Conservation (phyloP, 1,139 yeast species). For the Yamadazyma friedrichii region DNA sequence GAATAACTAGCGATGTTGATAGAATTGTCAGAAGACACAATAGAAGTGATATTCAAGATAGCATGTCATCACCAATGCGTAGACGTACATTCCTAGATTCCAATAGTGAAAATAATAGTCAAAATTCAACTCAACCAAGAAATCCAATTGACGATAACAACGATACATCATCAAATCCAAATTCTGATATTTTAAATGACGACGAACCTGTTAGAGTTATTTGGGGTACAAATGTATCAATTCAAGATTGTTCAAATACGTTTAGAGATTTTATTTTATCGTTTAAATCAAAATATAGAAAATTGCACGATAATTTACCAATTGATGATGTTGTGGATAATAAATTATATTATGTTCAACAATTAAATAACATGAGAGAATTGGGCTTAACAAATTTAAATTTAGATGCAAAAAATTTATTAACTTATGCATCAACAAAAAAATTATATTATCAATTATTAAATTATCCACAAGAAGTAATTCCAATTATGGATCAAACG, state of each 20-base stretch:
- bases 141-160: slow-evolving; percentile 15
- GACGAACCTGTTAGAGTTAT: slow-evolving; percentile 84
- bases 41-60: slow-evolving; percentile 45
- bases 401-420: slow-evolving; percentile 76
- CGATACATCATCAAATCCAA: slow-evolving; percentile 27
- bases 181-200: slow-evolving; percentile 24
- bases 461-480: slow-evolving; percentile 94
- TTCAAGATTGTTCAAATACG: slow-evolving; percentile 76
- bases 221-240: slow-evolving; percentile 98
- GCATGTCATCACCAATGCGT: slow-evolving; percentile 41
- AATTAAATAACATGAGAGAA: slow-evolving; percentile 70
- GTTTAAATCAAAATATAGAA: slow-evolving; percentile 77
- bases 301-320: slow-evolving; percentile 34
- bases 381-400: slow-evolving; percentile 81
- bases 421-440: slow-evolving; percentile 72
- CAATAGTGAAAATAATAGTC: slow-evolving; percentile 9
- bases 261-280: slow-evolving; percentile 83
- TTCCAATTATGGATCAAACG: slow-evolving; percentile 97
- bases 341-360: slow-evolving; percentile 69
- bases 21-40: slow-evolving; percentile 41
- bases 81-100: slow-evolving; percentile 32
- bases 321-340: slow-evolving; percentile 51
- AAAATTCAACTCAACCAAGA: slow-evolving; percentile 10
- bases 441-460: slow-evolving; percentile 81
- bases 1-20: slow-evolving; percentile 43